Conservation (phyloP, 1,139 yeast species). For the Pneumocystis jirovecii region DNA sequence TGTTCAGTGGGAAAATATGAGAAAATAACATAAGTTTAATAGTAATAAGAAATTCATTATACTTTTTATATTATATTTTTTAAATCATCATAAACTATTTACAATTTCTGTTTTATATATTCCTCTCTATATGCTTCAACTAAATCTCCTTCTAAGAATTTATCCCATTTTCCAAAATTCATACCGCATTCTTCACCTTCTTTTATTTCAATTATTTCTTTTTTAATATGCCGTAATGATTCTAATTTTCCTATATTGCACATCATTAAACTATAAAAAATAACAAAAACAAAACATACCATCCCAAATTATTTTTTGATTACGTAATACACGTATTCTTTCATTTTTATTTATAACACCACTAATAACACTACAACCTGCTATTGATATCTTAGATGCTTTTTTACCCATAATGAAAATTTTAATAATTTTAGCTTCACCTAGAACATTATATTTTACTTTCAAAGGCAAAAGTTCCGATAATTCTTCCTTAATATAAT, state of each 20-base stretch:
- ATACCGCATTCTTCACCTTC: constrained; percentile 89
- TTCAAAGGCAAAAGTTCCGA: constrained; percentile 50
- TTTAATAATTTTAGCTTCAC: constrained; percentile 57
- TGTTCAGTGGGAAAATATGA: constrained; percentile 72
- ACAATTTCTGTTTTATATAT: constrained; percentile 5
- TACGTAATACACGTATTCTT: constrained; percentile 48
- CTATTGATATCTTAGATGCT: constrained; percentile 42
- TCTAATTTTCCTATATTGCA: constrained; percentile 29
- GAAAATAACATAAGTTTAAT: background rate
- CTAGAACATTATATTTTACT: constrained; percentile 49
- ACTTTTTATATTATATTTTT: too few species aligned
- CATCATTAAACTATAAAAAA: background rate
- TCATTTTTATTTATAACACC: constrained; percentile 54
- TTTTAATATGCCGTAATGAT: constrained; percentile 69
- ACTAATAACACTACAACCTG: constrained; percentile 72
- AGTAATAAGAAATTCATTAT: background rate
- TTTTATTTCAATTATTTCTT: constrained; percentile 59
- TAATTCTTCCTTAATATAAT: constrained; percentile 58
- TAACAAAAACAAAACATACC: constrained; percentile 29
- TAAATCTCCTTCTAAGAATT: constrained; percentile 58
- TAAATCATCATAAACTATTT: background rate
- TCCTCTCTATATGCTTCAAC: constrained; percentile 58
- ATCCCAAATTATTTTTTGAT: constrained; percentile 38
- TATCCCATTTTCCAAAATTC: constrained; percentile 54
- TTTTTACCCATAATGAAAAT: constrained; percentile 50